Evolutionary conservation across 2,329 filamentous ascomycete genomes (phyloP).

Genomic region (Sclerotinia glacialis): DNA sequence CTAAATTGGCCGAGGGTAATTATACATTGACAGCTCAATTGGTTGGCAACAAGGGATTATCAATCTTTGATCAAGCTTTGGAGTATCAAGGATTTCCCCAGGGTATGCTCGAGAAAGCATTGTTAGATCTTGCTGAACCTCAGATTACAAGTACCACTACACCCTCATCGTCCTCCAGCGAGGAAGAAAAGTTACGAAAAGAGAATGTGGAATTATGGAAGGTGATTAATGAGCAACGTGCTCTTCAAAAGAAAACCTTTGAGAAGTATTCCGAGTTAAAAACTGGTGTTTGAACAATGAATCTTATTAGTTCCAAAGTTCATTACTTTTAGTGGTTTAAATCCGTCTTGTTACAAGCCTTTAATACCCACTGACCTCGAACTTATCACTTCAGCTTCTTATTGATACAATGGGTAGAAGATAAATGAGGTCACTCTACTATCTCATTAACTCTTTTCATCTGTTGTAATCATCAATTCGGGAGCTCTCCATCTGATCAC

Average conservation of each 20-base stretch:
- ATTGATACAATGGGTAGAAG: neutral
- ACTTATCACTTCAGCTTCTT: neutral
- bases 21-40: constrained; percentile 68
- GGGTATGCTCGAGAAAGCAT: constrained; percentile 50
- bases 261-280: constrained; percentile 37
- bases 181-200: constrained; percentile 39
- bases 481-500: neutral
- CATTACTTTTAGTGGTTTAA: constrained; percentile 12
- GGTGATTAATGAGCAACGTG: constrained; percentile 46
- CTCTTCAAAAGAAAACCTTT: constrained; percentile 44
- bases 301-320: constrained; percentile 14
- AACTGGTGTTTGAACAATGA: constrained; percentile 26
- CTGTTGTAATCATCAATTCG: neutral
- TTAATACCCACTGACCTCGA: neutral
- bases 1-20: constrained; percentile 63
- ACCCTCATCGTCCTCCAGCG: constrained; percentile 37
- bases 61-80: constrained; percentile 29
- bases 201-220: constrained; percentile 48
- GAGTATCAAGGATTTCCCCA: constrained; percentile 32
- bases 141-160: neutral
- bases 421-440: neutral
- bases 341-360: constrained; percentile 17
- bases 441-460: neutral
- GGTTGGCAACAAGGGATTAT: constrained; percentile 38
- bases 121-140: constrained; percentile 45